phyloP scores from a whole-genome alignment of 2,329 filamentous ascomycete genomes.

The Tolypocladium pustulatum region DNA sequence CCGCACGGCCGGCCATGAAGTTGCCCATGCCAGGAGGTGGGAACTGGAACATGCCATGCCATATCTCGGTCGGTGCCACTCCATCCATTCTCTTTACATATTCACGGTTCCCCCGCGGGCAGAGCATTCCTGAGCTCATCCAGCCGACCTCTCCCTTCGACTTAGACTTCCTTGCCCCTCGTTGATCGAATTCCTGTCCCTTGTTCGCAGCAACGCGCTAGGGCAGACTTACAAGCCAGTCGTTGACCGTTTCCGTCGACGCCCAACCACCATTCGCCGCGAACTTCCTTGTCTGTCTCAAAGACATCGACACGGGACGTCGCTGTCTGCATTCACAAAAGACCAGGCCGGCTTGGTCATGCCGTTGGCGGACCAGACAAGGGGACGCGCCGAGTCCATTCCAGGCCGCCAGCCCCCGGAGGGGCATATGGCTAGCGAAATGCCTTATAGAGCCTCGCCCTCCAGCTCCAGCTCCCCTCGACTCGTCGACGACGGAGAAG shows the following conservation, averaged over 20 bases:
- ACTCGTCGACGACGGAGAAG: background rate
- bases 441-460: constrained; percentile 10
- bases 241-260: background rate
- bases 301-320: background rate
- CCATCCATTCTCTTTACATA: background rate
- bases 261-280: background rate
- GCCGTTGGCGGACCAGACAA: constrained; percentile 7
- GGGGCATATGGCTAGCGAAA: background rate
- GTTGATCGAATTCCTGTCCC: constrained; percentile 9
- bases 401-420: constrained; percentile 5
- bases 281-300: background rate
- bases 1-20: background rate
- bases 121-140: constrained; percentile 6
- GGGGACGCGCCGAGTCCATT: constrained; percentile 8
- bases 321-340: background rate
- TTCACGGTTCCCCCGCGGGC: background rate
- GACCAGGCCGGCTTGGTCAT: constrained; percentile 3
- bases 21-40: constrained; percentile 1
- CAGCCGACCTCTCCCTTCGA: constrained; percentile 4
- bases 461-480: constrained; percentile 8
- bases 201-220: constrained; percentile 1
- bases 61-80: background rate
- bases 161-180: constrained; percentile 1
- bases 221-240: constrained; percentile 2
- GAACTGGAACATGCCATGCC: constrained; percentile 3